Evolutionary conservation across 202 grass and related monocot species (phyloP).

Genomic region (Dendrocalamus latiflorus): DNA sequence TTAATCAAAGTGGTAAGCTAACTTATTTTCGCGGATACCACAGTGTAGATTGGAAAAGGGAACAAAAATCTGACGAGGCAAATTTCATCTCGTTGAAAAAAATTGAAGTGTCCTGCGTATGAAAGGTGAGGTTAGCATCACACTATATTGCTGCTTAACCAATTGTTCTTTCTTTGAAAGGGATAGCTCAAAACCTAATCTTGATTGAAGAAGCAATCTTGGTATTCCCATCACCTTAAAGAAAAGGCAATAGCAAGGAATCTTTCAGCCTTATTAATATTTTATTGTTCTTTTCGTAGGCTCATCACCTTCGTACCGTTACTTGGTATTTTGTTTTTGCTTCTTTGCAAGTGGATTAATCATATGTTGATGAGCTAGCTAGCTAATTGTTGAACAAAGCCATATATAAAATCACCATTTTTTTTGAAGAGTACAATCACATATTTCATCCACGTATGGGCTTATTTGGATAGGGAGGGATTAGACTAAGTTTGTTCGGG

Average conservation of each 20-base stretch:
- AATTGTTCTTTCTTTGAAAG: slow-evolving; percentile 15
- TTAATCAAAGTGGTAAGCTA: background rate
- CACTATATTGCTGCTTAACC: slow-evolving; percentile 34
- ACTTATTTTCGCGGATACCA: background rate
- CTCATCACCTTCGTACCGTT: slow-evolving; percentile 8
- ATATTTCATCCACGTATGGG: too few relatives aligned
- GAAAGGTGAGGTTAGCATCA: slow-evolving; percentile 16
- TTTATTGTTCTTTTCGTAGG: background rate
- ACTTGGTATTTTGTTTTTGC: background rate
- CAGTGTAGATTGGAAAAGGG: background rate
- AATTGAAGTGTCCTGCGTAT: background rate
- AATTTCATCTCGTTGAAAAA: background rate
- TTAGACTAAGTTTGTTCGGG: too few relatives aligned
- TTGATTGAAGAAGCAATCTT: slow-evolving; percentile 32
- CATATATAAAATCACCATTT: background rate
- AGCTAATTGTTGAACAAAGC: background rate
- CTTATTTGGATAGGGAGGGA: too few relatives aligned
- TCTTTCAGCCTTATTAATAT: background rate
- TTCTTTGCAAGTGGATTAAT: background rate
- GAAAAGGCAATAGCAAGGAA: slow-evolving; percentile 1
- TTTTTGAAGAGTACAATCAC: too few relatives aligned
- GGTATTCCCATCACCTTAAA: slow-evolving; percentile 11
- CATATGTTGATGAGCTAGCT: background rate
- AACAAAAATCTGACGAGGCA: background rate
- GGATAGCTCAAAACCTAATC: background rate